Evolutionary conservation across 345 rosid genomes (phyloP).

Genomic region (Aurinia saxatilis): DNA sequence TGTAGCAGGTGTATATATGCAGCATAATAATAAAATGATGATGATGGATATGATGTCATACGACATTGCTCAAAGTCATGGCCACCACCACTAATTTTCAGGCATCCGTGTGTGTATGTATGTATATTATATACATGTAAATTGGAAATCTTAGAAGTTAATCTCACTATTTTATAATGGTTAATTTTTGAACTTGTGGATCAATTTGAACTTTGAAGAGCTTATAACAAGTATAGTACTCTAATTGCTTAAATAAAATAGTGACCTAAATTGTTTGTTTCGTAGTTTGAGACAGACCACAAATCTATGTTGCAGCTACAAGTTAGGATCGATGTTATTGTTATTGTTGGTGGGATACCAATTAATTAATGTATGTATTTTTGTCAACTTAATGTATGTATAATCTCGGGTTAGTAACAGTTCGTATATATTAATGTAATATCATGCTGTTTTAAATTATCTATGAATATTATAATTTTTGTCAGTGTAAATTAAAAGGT

Average conservation of each 20-base stretch:
- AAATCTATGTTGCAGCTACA: conserved; percentile 13
- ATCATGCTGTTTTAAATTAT: no score
- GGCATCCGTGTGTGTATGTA: background rate
- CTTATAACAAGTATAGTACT: conserved; percentile 12
- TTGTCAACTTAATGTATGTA: no score
- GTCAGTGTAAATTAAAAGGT: no score
- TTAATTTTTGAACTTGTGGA: conserved; percentile 11
- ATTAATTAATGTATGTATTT: background rate
- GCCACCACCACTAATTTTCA: conserved; percentile 12
- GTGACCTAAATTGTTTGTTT: conserved; percentile 15
- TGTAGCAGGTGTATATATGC: background rate
- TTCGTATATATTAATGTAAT: no score
- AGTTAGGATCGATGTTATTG: conserved; percentile 19
- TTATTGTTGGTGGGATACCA: conserved; percentile 14
- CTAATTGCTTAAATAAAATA: conserved; percentile 10
- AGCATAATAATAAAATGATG: conserved; percentile 5
- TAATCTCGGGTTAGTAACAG: no score
- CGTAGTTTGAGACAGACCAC: conserved; percentile 23
- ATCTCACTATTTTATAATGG: background rate
- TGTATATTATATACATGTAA: background rate
- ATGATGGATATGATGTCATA: conserved; percentile 36
- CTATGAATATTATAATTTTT: no score
- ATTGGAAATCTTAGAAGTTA: conserved; percentile 28
- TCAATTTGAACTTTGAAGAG: conserved; percentile 13
- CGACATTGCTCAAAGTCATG: conserved; percentile 39